A percentile compares a stretch with the other conserved stretches of the same genome.
Evolutionary conservation across 306 rosid genomes (phyloP).

Genomic region (Crotalaria pallida): DNA sequence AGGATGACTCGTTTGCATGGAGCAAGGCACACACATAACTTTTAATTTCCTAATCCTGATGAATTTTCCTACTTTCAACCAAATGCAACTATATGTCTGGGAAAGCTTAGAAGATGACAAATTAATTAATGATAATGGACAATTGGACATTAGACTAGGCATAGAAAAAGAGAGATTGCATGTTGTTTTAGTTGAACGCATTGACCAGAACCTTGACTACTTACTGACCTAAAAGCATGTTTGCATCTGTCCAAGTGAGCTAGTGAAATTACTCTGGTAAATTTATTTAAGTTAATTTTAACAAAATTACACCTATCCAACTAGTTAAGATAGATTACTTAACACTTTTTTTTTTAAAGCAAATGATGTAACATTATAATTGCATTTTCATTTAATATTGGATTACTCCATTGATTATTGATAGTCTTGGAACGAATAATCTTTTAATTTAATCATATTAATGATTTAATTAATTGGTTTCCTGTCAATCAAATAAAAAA

Average conservation of each 20-base stretch:
- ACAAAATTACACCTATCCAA: no score
- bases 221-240: neutral
- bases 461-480: no score
- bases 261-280: no score
- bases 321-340: no score
- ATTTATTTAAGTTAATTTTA: no score
- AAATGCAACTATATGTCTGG: neutral
- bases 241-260: neutral
- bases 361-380: no score
- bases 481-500: no score
- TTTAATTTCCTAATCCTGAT: constrained; percentile 8
- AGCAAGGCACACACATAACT: neutral
- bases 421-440: no score
- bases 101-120: constrained; percentile 24
- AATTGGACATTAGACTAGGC: neutral
- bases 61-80: neutral
- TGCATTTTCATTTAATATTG: no score
- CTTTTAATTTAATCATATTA: no score
- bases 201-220: constrained; percentile 11
- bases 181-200: neutral
- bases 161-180: neutral
- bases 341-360: no score
- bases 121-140: neutral
- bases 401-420: no score
- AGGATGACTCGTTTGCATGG: constrained; percentile 10